Conservation (phyloP, 768 basidiomycete genomes). For the Mycena latifolia region DNA sequence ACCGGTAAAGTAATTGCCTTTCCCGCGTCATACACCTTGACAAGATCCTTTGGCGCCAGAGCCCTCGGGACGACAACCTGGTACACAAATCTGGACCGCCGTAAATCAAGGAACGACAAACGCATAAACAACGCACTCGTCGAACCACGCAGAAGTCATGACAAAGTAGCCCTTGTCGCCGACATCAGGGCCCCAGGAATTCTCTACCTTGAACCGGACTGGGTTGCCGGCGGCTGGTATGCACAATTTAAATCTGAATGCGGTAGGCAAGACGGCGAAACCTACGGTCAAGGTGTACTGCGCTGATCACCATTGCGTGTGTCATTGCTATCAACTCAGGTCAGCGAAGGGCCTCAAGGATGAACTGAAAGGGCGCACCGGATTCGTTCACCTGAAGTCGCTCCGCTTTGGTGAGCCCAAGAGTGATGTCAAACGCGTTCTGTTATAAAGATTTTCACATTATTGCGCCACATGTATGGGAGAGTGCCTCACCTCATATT, state of each 20-base stretch:
- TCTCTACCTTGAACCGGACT: conserved; percentile 96
- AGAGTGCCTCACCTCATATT: conserved; percentile 74
- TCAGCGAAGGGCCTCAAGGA: neutral
- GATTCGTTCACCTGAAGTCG: conserved; percentile 87
- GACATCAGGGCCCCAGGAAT: conserved; percentile 87
- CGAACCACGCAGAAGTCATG: conserved; percentile 95
- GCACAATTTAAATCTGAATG: neutral
- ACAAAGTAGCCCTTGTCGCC: conserved; percentile 92
- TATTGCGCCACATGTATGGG: neutral
- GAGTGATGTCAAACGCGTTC: conserved; percentile 86
- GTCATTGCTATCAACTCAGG: conserved; percentile 73
- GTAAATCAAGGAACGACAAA: conserved; percentile 1
- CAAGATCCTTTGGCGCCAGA: conserved; percentile 84
- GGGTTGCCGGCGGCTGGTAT: conserved; percentile 66
- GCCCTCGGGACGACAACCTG: conserved; percentile 91
- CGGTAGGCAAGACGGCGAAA: neutral
- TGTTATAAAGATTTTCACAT: conserved; percentile 41
- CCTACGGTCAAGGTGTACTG: conserved; percentile 82
- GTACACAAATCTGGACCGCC: conserved; percentile 76
- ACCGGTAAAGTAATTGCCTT: conserved; percentile 79
- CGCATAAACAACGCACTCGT: conserved; percentile 62
- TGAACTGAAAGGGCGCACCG: neutral
- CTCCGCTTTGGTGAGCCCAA: conserved; percentile 88
- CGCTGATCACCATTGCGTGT: conserved; percentile 96
- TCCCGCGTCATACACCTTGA: conserved; percentile 80